phyloP scores from a whole-genome alignment of 257 asterid genomes.

The Primulina eburnea region DNA sequence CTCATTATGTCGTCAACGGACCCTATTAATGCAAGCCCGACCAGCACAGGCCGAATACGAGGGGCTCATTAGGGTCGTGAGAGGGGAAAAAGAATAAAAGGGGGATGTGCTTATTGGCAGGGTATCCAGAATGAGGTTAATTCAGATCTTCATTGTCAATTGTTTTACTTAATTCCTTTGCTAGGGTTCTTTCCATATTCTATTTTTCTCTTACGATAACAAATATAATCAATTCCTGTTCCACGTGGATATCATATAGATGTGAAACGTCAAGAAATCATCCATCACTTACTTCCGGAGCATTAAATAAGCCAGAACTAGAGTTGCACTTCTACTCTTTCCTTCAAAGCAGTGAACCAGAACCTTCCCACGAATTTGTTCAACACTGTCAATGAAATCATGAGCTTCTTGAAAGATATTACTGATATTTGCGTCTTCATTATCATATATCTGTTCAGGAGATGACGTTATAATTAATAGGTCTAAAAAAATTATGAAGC shows the following conservation, averaged over 20 bases:
- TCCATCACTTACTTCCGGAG: constrained; percentile 65
- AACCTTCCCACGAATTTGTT: constrained; percentile 73
- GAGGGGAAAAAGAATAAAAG: no score
- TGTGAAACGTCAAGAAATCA: constrained; percentile 11
- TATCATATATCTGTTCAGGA: constrained; percentile 63
- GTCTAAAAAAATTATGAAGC: not conserved
- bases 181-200: no score
- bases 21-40: no score
- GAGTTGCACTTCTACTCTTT: constrained; percentile 92
- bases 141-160: no score
- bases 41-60: no score
- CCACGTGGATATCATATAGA: not conserved
- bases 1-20: no score
- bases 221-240: not conserved
- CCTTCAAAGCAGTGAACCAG: constrained; percentile 99
- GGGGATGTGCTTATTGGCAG: no score
- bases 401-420: constrained; percentile 86
- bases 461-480: not conserved
- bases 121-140: no score
- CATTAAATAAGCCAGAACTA: constrained; percentile 87
- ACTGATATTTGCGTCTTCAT: constrained; percentile 69
- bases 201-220: no score
- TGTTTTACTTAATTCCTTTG: no score
- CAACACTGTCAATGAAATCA: constrained; percentile 74
- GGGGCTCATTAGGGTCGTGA: no score